Evolutionary conservation across 495 filamentous ascomycete genomes (phyloP).

Genomic region (Hypomontagnella monticulosa): DNA sequence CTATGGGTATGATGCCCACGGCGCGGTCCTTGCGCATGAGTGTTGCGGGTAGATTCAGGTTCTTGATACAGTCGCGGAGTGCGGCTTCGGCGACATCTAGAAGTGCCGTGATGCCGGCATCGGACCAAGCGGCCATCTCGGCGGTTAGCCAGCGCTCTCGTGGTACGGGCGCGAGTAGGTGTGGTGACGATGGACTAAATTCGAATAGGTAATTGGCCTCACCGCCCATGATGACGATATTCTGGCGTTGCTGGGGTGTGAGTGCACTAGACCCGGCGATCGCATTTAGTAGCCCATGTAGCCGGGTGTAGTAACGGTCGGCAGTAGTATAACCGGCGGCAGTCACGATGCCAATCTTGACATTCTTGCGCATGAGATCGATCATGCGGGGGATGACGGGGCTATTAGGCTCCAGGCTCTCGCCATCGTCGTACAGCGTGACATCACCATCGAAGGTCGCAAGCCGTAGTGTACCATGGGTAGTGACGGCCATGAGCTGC

Average conservation of each 20-base stretch:
- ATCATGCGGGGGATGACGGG: conserved; percentile 83
- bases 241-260: conserved; percentile 70
- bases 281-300: conserved; percentile 85
- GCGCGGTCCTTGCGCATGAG: conserved; percentile 92
- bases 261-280: conserved; percentile 71
- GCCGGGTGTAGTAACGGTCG: conserved; percentile 79
- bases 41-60: conserved; percentile 77
- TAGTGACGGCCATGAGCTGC: conserved; percentile 85
- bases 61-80: conserved; percentile 78
- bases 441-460: conserved; percentile 98
- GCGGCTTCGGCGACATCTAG: conserved; percentile 88
- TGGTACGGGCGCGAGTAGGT: conserved; percentile 69
- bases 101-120: conserved; percentile 77
- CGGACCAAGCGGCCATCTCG: conserved; percentile 87
- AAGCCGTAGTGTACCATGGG: conserved; percentile 73
- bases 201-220: conserved; percentile 90
- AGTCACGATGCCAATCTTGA: conserved; percentile 92
- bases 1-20: conserved; percentile 82
- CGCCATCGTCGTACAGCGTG: conserved; percentile 93
- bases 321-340: conserved; percentile 95
- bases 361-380: conserved; percentile 64
- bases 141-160: conserved; percentile 80
- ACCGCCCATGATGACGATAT: conserved; percentile 86
- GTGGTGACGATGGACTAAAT: conserved; percentile 65
- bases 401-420: conserved; percentile 75